A percentile compares a stretch with the other conserved stretches of the same genome.
These are phyloP conservation scores for Phytophthora nicotianae DNA, from an alignment of 352 stramenopile genomes.

Conservation along the genomic window DNA sequence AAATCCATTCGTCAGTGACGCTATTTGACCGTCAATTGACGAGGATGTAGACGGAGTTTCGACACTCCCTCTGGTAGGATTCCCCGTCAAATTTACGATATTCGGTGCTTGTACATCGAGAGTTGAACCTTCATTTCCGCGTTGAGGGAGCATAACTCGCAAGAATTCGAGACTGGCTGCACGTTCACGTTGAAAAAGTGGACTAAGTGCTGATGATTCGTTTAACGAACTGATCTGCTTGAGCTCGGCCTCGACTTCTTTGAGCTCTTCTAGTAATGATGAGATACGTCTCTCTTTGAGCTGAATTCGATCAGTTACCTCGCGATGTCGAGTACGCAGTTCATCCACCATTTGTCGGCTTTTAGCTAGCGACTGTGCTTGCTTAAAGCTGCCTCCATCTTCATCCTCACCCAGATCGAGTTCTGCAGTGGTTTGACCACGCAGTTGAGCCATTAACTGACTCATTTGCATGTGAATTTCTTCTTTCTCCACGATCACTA, in stretches of 20 bases:
- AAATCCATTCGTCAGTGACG: constrained; percentile 3
- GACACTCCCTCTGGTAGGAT: constrained; percentile 3
- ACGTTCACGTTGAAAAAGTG: constrained; percentile 33
- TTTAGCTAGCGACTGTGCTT: constrained; percentile 41
- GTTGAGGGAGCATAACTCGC: constrained; percentile 13
- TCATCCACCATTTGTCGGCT: constrained; percentile 50
- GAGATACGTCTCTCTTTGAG: constrained; percentile 59
- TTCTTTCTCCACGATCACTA: constrained; percentile 78
- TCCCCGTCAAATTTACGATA: neutral
- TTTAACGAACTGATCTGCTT: constrained; percentile 52
- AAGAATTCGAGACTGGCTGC: constrained; percentile 37
- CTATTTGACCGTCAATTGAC: constrained; percentile 5
- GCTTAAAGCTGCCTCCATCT: constrained; percentile 14
- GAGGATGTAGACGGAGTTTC: constrained; percentile 2
- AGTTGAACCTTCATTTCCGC: neutral
- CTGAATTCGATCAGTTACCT: constrained; percentile 53
- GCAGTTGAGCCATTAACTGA: constrained; percentile 50
- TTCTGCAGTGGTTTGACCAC: constrained; percentile 18
- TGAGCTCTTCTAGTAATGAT: constrained; percentile 58
- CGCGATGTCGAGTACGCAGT: constrained; percentile 45
- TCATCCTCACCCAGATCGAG: constrained; percentile 2
- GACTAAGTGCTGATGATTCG: constrained; percentile 24
- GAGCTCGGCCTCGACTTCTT: constrained; percentile 65
- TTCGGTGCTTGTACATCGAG: neutral
- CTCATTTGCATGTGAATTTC: constrained; percentile 79